These are phyloP conservation scores for Linum usitatissimum DNA, from an alignment of 345 rosid species.

Conservation along the genomic window DNA sequence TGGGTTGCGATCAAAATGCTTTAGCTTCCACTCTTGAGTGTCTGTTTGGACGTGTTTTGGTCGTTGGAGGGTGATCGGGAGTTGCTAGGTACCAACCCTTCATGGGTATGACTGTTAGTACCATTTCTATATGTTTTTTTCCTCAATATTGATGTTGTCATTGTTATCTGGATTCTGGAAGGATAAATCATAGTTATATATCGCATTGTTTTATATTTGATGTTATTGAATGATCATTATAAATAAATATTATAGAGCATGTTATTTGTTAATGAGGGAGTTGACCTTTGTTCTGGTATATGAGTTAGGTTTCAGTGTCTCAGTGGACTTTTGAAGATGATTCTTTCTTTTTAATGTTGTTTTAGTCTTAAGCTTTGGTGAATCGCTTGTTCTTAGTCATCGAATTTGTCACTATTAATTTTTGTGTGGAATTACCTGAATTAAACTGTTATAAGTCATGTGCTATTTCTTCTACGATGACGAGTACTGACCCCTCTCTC, in stretches of 20 bases:
- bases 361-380: not conserved
- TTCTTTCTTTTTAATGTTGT: not conserved
- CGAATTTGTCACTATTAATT: not conserved
- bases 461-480: too few relatives aligned
- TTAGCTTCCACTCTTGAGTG: not conserved
- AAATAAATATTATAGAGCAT: too few relatives aligned
- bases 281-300: not conserved
- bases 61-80: not conserved
- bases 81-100: not conserved
- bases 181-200: not conserved
- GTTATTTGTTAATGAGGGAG: not conserved
- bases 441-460: not conserved
- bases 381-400: not conserved
- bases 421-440: not conserved
- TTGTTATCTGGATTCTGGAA: not conserved
- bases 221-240: not conserved
- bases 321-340: not conserved
- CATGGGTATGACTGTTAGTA: not conserved
- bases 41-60: not conserved
- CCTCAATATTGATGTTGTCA: not conserved
- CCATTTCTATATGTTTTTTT: too few relatives aligned
- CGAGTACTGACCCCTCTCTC: not conserved
- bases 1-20: not conserved
- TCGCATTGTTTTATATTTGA: not conserved
- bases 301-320: not conserved